phyloP scores from a whole-genome alignment of 192 early-diverging fungal species.

The Phycomyces blakesleeanus region DNA sequence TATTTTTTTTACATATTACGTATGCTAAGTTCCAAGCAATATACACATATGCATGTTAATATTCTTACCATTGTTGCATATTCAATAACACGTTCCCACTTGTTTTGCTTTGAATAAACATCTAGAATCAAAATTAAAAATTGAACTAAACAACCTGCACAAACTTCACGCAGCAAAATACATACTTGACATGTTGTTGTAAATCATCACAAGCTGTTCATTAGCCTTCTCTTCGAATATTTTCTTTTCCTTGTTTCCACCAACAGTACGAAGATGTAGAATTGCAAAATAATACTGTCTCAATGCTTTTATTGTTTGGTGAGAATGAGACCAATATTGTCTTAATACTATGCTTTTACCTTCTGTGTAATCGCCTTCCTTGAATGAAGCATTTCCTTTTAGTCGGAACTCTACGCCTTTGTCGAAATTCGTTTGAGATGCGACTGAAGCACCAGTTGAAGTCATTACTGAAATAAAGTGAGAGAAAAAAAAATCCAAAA shows the following conservation, averaged over 20 bases:
- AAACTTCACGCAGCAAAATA: too few species aligned
- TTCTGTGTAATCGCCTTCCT: slow-evolving; percentile 16
- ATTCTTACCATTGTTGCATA: slow-evolving; percentile 6
- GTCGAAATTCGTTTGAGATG: slow-evolving; percentile 17
- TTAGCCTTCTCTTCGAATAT: slow-evolving; percentile 6
- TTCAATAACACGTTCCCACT: slow-evolving; percentile 15
- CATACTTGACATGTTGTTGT: slow-evolving; percentile 25
- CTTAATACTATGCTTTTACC: too few species aligned
- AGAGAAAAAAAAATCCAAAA: not conserved
- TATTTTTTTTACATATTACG: too few species aligned
- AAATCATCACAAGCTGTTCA: slow-evolving; percentile 23
- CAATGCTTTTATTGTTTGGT: too few species aligned
- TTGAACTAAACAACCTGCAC: too few species aligned
- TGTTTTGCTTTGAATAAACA: slow-evolving; percentile 14
- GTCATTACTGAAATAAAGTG: not conserved
- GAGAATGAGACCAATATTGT: too few species aligned
- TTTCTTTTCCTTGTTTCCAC: slow-evolving; percentile 16
- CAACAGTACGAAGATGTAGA: slow-evolving; percentile 23
- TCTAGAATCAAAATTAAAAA: too few species aligned
- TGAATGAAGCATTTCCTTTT: slow-evolving; percentile 19
- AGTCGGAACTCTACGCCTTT: slow-evolving; percentile 21
- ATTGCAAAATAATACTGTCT: slow-evolving; percentile 20
- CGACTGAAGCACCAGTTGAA: not conserved
- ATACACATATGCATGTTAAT: not conserved
- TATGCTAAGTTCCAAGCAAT: too few species aligned